A percentile compares a stretch with the other conserved stretches of the same genome.
Conservation (phyloP, 2,329 filamentous ascomycete genomes). For the Byssoonygena ceratinophila region DNA sequence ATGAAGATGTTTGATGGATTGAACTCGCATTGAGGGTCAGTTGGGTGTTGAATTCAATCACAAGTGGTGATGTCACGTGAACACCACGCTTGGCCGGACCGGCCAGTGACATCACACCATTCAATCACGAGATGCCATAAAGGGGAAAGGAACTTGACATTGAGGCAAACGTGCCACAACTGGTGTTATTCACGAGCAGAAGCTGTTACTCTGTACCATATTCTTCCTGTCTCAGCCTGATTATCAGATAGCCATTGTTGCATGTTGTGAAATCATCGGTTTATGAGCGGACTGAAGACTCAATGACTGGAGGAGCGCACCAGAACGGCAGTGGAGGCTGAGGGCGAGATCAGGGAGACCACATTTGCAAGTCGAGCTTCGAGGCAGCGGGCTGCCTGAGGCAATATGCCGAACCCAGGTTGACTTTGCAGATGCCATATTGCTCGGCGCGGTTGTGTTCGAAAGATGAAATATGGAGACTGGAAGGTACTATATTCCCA, state of each 20-base stretch:
- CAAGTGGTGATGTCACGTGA: conserved; percentile 30
- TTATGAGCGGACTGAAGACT: neutral
- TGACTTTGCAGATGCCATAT: neutral
- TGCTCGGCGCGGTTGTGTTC: neutral
- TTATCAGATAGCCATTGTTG: neutral
- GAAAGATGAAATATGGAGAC: neutral
- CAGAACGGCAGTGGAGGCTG: neutral
- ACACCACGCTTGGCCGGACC: conserved; percentile 12
- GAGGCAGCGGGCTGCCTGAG: no score
- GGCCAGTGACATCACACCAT: conserved; percentile 34
- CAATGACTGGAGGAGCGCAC: neutral
- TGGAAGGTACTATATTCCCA: conserved; percentile 5
- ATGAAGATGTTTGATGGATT: conserved; percentile 10
- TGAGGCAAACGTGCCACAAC: neutral
- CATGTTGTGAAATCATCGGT: neutral
- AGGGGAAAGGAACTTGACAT: neutral
- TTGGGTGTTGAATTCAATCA: conserved; percentile 15
- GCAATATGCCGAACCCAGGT: neutral
- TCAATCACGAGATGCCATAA: conserved; percentile 28
- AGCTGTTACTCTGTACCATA: neutral
- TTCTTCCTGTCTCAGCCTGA: no score
- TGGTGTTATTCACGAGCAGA: neutral
- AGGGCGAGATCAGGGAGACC: no score
- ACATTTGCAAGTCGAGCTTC: no score
- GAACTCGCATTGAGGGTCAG: conserved; percentile 10